phyloP scores from a whole-genome alignment of 768 basidiomycete species.

The Terana coerulea region DNA sequence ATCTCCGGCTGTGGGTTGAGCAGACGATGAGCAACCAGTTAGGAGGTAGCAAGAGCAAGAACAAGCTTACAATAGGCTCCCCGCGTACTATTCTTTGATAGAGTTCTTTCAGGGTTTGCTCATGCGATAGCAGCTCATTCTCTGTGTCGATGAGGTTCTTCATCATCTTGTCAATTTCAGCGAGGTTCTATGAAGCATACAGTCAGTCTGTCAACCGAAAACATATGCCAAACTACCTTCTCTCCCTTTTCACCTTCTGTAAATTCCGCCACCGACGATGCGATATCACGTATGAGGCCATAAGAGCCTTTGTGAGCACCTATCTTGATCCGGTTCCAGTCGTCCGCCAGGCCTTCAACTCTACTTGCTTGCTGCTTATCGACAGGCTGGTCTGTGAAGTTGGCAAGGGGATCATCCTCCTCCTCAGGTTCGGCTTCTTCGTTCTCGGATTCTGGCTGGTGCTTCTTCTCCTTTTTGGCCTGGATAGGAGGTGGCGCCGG shows the following conservation, averaged over 20 bases:
- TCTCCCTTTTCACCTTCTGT: conserved; percentile 49
- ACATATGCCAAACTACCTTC: conserved; percentile 38
- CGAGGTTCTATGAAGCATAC: conserved; percentile 45
- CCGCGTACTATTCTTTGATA: conserved; percentile 53
- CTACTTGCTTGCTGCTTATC: conserved; percentile 46
- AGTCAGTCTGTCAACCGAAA: background rate
- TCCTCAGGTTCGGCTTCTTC: conserved; percentile 32
- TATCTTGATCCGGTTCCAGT: conserved; percentile 59
- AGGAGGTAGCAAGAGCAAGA: background rate
- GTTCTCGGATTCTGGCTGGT: conserved; percentile 12
- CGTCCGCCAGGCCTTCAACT: conserved; percentile 52
- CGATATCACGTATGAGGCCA: conserved; percentile 47
- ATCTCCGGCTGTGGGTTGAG: conserved; percentile 43
- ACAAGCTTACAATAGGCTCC: conserved; percentile 53
- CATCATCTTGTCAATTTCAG: conserved; percentile 64
- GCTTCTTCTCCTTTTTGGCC: conserved; percentile 1
- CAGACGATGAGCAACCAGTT: background rate
- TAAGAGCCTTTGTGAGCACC: conserved; percentile 43
- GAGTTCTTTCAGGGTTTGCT: conserved; percentile 48
- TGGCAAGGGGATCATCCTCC: conserved; percentile 41
- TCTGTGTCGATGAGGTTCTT: conserved; percentile 65
- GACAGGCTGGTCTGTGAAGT: conserved; percentile 66
- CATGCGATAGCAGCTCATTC: conserved; percentile 56
- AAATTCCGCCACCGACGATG: conserved; percentile 57
- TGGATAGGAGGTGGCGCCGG: conserved; percentile 21